These are phyloP conservation scores for Benincasa hispida DNA, from an alignment of 306 rosid genomes.

Conservation along the genomic window DNA sequence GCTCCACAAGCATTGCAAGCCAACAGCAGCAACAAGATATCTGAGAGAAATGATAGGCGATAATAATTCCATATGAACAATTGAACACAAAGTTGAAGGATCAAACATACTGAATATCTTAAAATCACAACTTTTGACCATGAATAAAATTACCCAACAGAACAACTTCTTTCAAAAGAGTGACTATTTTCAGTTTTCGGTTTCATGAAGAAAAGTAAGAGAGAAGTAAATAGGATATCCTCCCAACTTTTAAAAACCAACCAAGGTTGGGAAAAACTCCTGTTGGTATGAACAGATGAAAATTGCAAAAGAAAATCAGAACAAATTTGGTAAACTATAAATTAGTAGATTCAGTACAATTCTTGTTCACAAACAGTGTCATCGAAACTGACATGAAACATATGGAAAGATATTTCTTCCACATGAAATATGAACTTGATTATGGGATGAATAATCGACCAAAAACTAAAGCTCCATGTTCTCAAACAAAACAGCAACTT, in stretches of 20 bases:
- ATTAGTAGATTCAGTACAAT: background rate
- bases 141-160: background rate
- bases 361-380: background rate
- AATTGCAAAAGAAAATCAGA: background rate
- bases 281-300: background rate
- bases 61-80: background rate
- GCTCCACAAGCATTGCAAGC: conserved; percentile 40
- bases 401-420: background rate
- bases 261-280: background rate
- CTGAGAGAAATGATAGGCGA: conserved; percentile 1
- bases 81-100: background rate
- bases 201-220: too few species aligned
- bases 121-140: background rate
- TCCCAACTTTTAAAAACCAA: background rate
- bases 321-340: background rate
- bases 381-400: background rate
- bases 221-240: background rate
- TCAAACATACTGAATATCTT: background rate
- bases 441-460: background rate
- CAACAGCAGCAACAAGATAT: conserved; percentile 30
- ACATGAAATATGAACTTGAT: background rate
- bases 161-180: background rate
- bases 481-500: background rate
- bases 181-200: background rate
- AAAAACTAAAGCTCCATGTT: background rate